phyloP scores from a whole-genome alignment of 2,329 filamentous ascomycete species.

The Cordyceps cateniannulata region DNA sequence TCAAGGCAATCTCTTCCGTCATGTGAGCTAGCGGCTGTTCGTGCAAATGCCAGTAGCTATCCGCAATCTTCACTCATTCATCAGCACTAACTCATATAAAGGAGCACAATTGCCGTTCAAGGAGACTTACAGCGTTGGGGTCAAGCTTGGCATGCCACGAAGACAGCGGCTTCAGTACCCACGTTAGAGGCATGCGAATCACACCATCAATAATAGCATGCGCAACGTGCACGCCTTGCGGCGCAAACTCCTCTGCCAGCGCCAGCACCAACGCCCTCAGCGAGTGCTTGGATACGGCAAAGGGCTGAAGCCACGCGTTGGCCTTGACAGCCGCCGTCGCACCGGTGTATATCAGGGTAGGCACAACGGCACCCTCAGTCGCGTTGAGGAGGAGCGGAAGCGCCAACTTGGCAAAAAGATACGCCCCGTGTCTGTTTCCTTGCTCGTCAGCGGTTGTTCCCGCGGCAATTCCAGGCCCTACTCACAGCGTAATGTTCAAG shows the following conservation, averaged over 20 bases:
- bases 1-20: conserved; percentile 1
- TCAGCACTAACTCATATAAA: background rate
- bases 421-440: background rate
- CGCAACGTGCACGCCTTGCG: conserved; percentile 12
- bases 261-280: background rate
- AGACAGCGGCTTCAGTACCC: conserved; percentile 12
- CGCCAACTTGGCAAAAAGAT: conserved; percentile 4
- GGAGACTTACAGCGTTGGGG: conserved; percentile 7
- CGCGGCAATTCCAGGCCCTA: background rate
- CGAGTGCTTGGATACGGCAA: conserved; percentile 9
- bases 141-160: conserved; percentile 12
- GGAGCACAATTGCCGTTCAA: background rate
- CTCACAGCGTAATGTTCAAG: conserved; percentile 5
- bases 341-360: conserved; percentile 11
- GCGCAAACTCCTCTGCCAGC: conserved; percentile 8
- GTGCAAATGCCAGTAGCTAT: conserved; percentile 13
- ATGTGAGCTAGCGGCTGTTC: background rate
- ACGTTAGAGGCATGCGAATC: conserved; percentile 12
- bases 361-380: background rate
- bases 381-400: conserved; percentile 7
- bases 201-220: conserved; percentile 13
- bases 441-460: background rate
- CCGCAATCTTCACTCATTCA: background rate
- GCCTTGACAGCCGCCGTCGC: conserved; percentile 12
- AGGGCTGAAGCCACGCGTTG: conserved; percentile 13